Conservation (phyloP, 495 filamentous ascomycete genomes). For the Xylaria castorea region DNA sequence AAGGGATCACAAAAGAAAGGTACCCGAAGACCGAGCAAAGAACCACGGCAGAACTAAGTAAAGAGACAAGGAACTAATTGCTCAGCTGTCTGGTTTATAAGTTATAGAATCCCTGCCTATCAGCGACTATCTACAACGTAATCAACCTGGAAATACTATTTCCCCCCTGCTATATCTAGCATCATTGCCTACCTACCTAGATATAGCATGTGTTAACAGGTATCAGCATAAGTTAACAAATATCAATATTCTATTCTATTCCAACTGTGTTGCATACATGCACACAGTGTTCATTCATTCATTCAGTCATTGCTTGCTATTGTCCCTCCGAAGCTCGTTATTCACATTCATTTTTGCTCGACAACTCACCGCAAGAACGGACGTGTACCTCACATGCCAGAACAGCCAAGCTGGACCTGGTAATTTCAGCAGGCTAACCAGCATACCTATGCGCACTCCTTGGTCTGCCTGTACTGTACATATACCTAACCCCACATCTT, state of each 20-base stretch:
- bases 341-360: background rate
- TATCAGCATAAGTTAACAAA: background rate
- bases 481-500: constrained; percentile 21
- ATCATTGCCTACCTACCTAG: background rate
- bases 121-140: constrained; percentile 1
- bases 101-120: constrained; percentile 4
- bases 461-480: background rate
- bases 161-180: background rate
- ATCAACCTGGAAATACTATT: background rate
- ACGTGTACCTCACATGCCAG: background rate
- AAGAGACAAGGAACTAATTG: background rate
- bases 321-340: background rate
- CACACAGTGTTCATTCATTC: constrained; percentile 8
- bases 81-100: background rate
- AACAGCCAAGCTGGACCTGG: constrained; percentile 6
- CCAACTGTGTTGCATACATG: background rate
- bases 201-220: background rate
- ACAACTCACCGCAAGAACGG: constrained; percentile 23
- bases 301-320: background rate
- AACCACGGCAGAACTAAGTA: background rate
- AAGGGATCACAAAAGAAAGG: background rate
- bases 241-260: background rate
- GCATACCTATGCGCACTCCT: background rate
- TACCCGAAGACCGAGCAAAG: background rate
- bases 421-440: constrained; percentile 3